These are phyloP conservation scores for Aristolochia contorta DNA, from an alignment of 164 flowering plant genomes.

Conservation along the genomic window DNA sequence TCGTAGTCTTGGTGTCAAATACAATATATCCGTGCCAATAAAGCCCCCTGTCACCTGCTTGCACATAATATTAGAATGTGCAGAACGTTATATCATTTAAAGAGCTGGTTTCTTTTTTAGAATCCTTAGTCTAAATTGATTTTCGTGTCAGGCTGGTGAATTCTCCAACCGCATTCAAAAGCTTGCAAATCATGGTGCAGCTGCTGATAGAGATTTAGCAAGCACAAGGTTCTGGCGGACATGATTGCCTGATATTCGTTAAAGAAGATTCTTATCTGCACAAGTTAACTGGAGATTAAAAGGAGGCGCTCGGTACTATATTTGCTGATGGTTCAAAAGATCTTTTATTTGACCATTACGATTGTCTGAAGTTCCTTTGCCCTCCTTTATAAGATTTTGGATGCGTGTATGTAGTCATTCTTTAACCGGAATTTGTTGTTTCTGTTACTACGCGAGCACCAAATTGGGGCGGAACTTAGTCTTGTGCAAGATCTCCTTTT, in stretches of 20 bases:
- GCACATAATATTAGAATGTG: background rate
- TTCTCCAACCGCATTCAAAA: slow-evolving; percentile 61
- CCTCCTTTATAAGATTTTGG: too few species aligned
- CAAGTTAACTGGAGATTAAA: too few species aligned
- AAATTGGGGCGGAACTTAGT: too few species aligned
- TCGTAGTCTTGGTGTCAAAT: too few species aligned
- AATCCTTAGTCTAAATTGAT: background rate
- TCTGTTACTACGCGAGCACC: too few species aligned
- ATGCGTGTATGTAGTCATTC: too few species aligned
- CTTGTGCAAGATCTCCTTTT: too few species aligned
- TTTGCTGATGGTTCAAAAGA: background rate
- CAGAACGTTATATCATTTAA: background rate
- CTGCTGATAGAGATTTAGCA: slow-evolving; percentile 37
- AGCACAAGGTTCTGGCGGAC: slow-evolving; percentile 49
- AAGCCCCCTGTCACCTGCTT: background rate
- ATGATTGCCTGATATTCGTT: slow-evolving; percentile 7
- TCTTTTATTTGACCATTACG: too few species aligned
- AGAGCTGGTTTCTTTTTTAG: background rate
- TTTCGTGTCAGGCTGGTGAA: slow-evolving; percentile 48
- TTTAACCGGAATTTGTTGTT: too few species aligned
- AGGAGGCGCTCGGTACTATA: too few species aligned
- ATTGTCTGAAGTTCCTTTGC: too few species aligned
- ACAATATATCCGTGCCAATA: too few species aligned
- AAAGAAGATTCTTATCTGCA: background rate
- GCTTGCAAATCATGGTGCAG: slow-evolving; percentile 48